phyloP scores from a whole-genome alignment of 345 rosid species.

The Turritis glabra region DNA sequence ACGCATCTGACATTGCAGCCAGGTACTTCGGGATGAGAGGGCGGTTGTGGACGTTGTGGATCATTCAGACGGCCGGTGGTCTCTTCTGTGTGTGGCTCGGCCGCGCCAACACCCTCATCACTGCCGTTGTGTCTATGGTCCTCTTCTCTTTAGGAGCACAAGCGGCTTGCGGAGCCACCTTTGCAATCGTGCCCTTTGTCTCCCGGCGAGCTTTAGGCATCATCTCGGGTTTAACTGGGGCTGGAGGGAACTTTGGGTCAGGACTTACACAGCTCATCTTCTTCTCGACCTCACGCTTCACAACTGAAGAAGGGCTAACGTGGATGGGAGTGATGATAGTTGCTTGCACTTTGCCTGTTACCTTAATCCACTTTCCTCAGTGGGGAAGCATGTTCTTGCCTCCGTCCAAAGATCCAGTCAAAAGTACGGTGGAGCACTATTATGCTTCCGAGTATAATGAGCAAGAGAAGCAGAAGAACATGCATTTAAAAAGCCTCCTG shows the following conservation, averaged over 20 bases:
- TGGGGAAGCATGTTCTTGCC: slow-evolving; percentile 70
- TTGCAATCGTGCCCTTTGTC: slow-evolving; percentile 56
- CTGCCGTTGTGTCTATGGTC: slow-evolving; percentile 48
- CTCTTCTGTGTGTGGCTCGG: slow-evolving; percentile 57
- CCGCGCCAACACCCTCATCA: slow-evolving; percentile 38
- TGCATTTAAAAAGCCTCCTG: slow-evolving; percentile 47
- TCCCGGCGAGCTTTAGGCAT: slow-evolving; percentile 57
- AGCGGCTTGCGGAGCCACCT: slow-evolving; percentile 67
- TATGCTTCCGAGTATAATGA: slow-evolving; percentile 50
- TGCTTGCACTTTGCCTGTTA: slow-evolving; percentile 52
- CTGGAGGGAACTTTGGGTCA: slow-evolving; percentile 65
- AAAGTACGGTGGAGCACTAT: slow-evolving; percentile 45
- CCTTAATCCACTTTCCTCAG: slow-evolving; percentile 54
- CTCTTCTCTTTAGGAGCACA: slow-evolving; percentile 61
- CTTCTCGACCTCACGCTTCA: slow-evolving; percentile 43
- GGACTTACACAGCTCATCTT: slow-evolving; percentile 54
- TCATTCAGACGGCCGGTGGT: slow-evolving; percentile 59
- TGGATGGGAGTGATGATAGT: slow-evolving; percentile 64
- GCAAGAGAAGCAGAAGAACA: slow-evolving; percentile 45
- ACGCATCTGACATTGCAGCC: slow-evolving; percentile 46
- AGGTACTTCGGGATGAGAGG: slow-evolving; percentile 56
- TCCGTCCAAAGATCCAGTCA: slow-evolving; percentile 40
- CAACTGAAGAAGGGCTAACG: slow-evolving; percentile 45
- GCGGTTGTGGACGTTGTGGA: slow-evolving; percentile 53
- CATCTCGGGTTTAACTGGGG: slow-evolving; percentile 56